Base-by-base conservation (phyloP, 2,329 filamentous ascomycete genomes). In the Neofusicoccum parvum region DNA sequence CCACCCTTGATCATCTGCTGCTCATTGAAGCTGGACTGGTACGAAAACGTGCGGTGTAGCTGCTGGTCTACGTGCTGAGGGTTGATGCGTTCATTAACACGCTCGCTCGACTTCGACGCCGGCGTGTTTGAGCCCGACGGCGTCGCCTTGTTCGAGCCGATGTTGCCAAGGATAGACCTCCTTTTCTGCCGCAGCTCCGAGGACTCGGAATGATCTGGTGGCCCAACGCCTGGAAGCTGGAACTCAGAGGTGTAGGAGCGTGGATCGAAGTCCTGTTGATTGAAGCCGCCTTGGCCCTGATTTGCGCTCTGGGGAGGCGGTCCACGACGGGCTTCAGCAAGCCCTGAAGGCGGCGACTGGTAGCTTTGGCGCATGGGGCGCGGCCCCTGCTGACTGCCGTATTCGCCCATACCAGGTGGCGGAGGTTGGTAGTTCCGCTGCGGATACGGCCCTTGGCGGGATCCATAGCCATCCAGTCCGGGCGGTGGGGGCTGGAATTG, bases 181-280 rank as follows among this genome's bases (percentile, higher is more conserved):
- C 62, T 53, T 50, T 48, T 64, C 41, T 48, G 49, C 9, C 62
- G 49, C 32, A 64, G 17, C 2, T 56, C 41, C 27, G 50, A 45
- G 12, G 9, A 27, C 11, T 46, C 56, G 32, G 56, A 60, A 27
- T 60, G 56, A 11, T 64, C 60, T 14, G 69, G 74, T 14, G 78
- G 77, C 5, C 73, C 78, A 17, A 78, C 75, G 3, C 76, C 76
- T 9, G 76, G 71, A 14, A 77, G 68, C 9, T 79, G 74, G 66
- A 76, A 79, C 53, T 82, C 80, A n/a, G 72, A 75, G 12, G 74
- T 74, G 17, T 80, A 79, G 1, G 78, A 73, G 39, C 78, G 78
- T 14, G 82, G 78, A 34, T 65, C 63, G 53, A 65, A 65, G 36
- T 58, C 63, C 53, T 50, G 63, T 41, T 53, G 53, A 5, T 39